Conservation (phyloP, 164 flowering plant species). For the Umbellularia californica region DNA sequence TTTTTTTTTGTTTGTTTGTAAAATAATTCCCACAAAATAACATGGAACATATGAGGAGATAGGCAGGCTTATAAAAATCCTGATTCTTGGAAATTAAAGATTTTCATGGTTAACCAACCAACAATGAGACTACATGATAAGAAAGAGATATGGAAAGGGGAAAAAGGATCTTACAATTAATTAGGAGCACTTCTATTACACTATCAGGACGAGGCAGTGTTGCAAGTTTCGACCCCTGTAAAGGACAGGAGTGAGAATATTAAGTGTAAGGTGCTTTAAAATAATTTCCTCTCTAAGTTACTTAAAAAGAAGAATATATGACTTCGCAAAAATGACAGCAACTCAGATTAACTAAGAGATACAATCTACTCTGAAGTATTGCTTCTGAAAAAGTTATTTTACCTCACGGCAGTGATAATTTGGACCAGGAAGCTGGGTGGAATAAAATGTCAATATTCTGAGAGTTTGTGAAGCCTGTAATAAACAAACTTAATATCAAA, state of each 20-base stretch:
- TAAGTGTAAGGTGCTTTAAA: not conserved
- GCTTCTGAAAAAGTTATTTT: not conserved
- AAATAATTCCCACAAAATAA: no score
- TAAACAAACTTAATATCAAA: not conserved
- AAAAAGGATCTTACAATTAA: conserved; percentile 41
- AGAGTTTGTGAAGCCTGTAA: conserved; percentile 81
- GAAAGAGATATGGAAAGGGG: not conserved
- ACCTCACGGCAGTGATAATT: conserved; percentile 99
- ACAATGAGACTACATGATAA: not conserved
- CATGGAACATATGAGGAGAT: no score
- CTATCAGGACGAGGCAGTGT: conserved; percentile 71
- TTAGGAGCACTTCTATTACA: conserved; percentile 62
- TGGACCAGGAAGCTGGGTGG: conserved; percentile 98
- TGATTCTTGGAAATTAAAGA: not conserved
- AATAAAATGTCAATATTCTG: conserved; percentile 79
- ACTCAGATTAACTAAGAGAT: not conserved
- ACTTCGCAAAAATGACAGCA: not conserved
- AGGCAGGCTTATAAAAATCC: no score
- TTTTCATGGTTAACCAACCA: not conserved
- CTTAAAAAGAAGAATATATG: not conserved
- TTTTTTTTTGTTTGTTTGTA: no score
- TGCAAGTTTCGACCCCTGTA: conserved; percentile 94
- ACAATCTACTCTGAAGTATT: not conserved
- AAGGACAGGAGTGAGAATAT: not conserved
- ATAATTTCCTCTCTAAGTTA: not conserved